These are phyloP conservation scores for Phoma herbarum DNA, from an alignment of 2,329 filamentous ascomycete genomes.

Conservation along the genomic window DNA sequence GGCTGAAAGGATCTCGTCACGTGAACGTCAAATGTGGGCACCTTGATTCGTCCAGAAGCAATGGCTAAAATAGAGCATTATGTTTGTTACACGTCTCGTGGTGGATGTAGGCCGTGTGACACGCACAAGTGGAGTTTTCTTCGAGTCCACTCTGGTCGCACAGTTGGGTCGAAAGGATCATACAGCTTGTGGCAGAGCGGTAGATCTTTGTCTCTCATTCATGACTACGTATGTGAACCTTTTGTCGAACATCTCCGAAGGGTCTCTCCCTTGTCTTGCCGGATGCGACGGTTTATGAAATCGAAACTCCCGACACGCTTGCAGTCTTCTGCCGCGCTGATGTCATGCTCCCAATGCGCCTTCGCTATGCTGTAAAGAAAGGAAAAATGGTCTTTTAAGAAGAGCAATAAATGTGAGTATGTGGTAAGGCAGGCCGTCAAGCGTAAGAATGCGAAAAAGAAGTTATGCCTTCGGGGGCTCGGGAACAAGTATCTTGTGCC, in stretches of 20 bases:
- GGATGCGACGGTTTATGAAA: background rate
- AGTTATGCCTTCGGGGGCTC: slow-evolving; percentile 26
- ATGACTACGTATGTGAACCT: background rate
- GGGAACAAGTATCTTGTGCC: slow-evolving; percentile 45
- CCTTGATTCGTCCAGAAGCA: slow-evolving; percentile 5
- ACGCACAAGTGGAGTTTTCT: background rate
- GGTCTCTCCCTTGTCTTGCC: slow-evolving; percentile 1
- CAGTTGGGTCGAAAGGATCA: background rate
- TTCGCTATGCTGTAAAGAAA: slow-evolving; percentile 31
- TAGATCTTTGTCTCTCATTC: slow-evolving; percentile 2
- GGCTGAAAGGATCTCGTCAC: slow-evolving; percentile 17
- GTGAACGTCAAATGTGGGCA: slow-evolving; percentile 2
- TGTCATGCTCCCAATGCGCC: slow-evolving; percentile 29
- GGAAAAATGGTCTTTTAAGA: slow-evolving; percentile 1
- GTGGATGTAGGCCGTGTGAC: background rate
- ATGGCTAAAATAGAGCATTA: background rate
- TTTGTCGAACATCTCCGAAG: background rate
- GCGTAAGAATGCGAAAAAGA: slow-evolving; percentile 16
- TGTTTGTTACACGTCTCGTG: slow-evolving; percentile 4
- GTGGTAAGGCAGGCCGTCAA: slow-evolving; percentile 20
- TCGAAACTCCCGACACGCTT: slow-evolving; percentile 15
- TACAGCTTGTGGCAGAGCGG: background rate
- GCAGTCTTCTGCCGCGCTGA: slow-evolving; percentile 8
- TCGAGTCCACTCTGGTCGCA: background rate
- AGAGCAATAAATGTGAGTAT: slow-evolving; percentile 2